Evolutionary conservation across 2,329 filamentous ascomycete species (phyloP).

Genomic region (Xylaria sp.): DNA sequence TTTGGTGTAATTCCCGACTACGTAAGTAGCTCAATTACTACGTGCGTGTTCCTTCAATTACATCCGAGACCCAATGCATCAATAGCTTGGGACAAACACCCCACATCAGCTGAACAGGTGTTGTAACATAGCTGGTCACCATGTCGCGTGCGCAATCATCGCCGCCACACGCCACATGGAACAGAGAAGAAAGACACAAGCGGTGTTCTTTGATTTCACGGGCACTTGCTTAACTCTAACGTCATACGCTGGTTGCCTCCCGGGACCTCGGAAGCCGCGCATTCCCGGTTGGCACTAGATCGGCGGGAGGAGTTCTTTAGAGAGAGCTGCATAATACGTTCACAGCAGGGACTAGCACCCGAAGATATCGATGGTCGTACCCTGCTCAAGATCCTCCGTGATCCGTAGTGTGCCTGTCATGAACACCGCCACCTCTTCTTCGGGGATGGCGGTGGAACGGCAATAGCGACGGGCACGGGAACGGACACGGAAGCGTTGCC

Average conservation of each 20-base stretch:
- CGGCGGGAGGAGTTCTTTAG: conserved; percentile 63
- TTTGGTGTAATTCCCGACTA: neutral
- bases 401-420: conserved; percentile 32
- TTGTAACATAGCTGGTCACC: conserved; percentile 3
- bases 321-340: conserved; percentile 54
- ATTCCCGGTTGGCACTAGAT: conserved; percentile 57
- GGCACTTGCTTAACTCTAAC: conserved; percentile 60
- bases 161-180: neutral
- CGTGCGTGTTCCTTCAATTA: neutral
- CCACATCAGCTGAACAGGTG: neutral
- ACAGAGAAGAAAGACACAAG: conserved; percentile 37
- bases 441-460: conserved; percentile 36
- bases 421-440: conserved; percentile 34
- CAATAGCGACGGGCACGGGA: conserved; percentile 16
- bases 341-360: conserved; percentile 49
- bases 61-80: no score
- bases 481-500: conserved; percentile 32
- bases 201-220: conserved; percentile 67
- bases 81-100: neutral
- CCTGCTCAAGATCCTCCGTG: conserved; percentile 52
- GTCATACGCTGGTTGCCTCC: conserved; percentile 52
- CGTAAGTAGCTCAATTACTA: no score
- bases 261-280: conserved; percentile 45
- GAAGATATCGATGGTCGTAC: conserved; percentile 34
- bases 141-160: conserved; percentile 14